Evolutionary conservation across 495 filamentous ascomycete genomes (phyloP).

Genomic region (Penicillium samsonianum): DNA sequence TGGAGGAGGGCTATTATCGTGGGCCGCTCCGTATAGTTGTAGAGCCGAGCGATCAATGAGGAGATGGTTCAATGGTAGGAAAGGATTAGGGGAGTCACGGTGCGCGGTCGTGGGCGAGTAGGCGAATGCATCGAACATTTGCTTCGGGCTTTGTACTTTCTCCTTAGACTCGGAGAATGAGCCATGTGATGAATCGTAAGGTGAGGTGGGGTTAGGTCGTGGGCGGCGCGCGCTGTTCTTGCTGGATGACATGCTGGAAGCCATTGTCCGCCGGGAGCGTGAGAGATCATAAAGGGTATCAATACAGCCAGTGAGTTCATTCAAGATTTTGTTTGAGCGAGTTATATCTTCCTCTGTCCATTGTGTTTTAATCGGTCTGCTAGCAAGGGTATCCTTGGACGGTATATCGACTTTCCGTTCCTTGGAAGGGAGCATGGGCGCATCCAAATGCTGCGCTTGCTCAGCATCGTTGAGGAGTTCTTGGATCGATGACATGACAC

Average conservation of each 20-base stretch:
- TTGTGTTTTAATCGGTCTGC: conserved; percentile 40
- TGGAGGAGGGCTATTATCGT: conserved; percentile 48
- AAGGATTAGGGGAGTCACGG: conserved; percentile 24
- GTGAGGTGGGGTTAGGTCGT: conserved; percentile 28
- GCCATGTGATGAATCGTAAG: conserved; percentile 33
- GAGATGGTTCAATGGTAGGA: conserved; percentile 31
- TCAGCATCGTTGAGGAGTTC: conserved; percentile 85
- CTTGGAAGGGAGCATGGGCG: conserved; percentile 43
- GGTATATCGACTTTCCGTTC: conserved; percentile 38
- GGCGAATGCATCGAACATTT: conserved; percentile 24
- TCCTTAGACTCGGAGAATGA: conserved; percentile 37
- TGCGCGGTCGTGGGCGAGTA: conserved; percentile 25
- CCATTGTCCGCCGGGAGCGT: conserved; percentile 60
- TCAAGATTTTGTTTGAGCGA: conserved; percentile 61
- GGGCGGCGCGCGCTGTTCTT: conserved; percentile 31
- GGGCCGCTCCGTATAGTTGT: conserved; percentile 44
- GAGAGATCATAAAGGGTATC: conserved; percentile 90
- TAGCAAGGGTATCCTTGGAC: conserved; percentile 39
- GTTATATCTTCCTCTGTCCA: conserved; percentile 54
- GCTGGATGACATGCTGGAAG: conserved; percentile 41
- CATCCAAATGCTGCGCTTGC: conserved; percentile 63
- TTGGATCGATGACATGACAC: conserved; percentile 87
- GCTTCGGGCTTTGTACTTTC: conserved; percentile 30
- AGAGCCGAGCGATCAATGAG: conserved; percentile 46
- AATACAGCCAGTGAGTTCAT: conserved; percentile 79